Base-by-base conservation (phyloP, 2,329 filamentous ascomycete species). In the Neonectria coccinea region DNA sequence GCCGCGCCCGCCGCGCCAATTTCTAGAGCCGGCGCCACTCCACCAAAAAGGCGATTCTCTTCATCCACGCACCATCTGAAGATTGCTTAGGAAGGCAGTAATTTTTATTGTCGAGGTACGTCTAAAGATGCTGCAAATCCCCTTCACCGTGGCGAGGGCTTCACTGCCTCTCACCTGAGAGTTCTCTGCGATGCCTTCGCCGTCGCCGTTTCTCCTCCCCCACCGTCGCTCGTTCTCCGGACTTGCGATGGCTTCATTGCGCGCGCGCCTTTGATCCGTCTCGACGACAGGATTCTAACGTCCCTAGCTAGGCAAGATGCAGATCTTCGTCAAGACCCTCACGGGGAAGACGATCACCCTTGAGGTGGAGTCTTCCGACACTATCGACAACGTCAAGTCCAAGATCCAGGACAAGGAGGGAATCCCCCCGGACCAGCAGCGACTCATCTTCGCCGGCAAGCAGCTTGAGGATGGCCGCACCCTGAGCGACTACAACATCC, bases 261-360 rank as follows among this genome's bases (percentile, higher is more conserved):
- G 44, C 55, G 44, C 56, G 58, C 52, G 62, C 53, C 39, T 18
- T 10, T 42, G 39, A 61, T 56, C 41, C 31, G 41, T 57, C 20
- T 25, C 31, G 14, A 50, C 52, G 53, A 73, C 59, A 53, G 42
- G 57, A 75, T 67, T 82, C 82, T 83, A 81, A 83, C 79, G 75
- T 78, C 69, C 69, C 70, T 74, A 79, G 78, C 75, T 76, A 88
- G 86, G 87, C 87, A 89, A 88, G 84, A 91, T 91, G 88, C 88
- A 91, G 87, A 91, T 91, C 83, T 91, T 91, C 86, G 89, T 91
- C 79, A 91, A 91, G 85, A 91, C 89, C 88, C 89, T 98, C 79
- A 98, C 96, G 92, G 96, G 96, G 82, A 98, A 98, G 92, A 98
- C 96, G 82, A 98, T 98, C 92, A 98, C 96, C 92, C 94, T 99